Conservation (phyloP, 2,329 filamentous ascomycete species). For the Neonectria magnoliae region DNA sequence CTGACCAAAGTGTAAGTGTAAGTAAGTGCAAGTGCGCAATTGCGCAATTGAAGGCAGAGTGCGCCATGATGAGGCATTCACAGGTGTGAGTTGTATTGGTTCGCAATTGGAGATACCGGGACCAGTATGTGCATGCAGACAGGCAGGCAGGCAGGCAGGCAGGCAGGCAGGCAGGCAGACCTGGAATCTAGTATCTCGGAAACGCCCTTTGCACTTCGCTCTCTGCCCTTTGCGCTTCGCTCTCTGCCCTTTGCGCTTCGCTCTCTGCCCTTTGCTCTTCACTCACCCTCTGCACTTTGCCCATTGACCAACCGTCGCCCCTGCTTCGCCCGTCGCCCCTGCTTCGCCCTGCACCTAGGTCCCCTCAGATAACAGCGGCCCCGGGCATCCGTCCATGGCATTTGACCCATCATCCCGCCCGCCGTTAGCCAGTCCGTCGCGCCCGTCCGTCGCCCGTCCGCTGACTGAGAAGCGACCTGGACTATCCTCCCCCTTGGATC, state of each 20-base stretch:
- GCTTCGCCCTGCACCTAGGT: slow-evolving; percentile 8
- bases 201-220: neutral
- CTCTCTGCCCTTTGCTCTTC: neutral
- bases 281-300: neutral
- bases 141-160: no score
- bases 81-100: neutral
- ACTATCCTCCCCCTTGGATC: neutral
- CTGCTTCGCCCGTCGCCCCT: slow-evolving; percentile 2
- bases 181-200: neutral
- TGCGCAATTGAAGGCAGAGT: neutral
- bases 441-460: slow-evolving; percentile 5
- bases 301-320: slow-evolving; percentile 20
- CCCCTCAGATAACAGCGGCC: slow-evolving; percentile 10
- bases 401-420: neutral
- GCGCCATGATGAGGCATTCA: neutral
- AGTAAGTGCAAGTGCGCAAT: neutral
- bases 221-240: neutral
- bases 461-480: neutral
- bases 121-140: neutral
- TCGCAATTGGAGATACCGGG: slow-evolving; percentile 3
- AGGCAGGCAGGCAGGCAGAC: neutral
- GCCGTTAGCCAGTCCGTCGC: slow-evolving; percentile 7
- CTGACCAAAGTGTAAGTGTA: slow-evolving; percentile 10
- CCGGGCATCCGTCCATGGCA: slow-evolving; percentile 11
- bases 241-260: neutral